Conservation (phyloP, 192 early-diverging fungal species). For the Linnemannia elongata region DNA sequence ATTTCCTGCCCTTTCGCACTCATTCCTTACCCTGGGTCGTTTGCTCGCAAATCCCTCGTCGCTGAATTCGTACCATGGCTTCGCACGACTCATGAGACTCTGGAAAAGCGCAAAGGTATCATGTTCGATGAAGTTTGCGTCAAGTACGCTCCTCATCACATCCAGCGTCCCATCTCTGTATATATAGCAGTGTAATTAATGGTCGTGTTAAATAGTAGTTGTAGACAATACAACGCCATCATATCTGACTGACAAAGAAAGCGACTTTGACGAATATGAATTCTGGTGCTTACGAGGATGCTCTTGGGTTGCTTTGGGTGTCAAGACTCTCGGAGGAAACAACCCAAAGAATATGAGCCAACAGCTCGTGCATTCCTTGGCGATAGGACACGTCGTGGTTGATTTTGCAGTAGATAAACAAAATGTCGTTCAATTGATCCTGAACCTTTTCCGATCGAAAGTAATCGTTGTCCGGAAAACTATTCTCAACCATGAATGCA, state of each 20-base stretch:
- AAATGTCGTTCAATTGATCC: conserved; percentile 78
- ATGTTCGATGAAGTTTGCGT: conserved; percentile 85
- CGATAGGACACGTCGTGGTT: conserved; percentile 92
- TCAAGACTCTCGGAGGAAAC: conserved; percentile 79
- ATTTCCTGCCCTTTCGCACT: background rate
- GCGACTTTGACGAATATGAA: background rate
- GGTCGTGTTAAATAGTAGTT: background rate
- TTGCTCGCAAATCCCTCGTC: conserved; percentile 59
- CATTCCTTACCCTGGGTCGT: conserved; percentile 49
- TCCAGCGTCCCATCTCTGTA: conserved; percentile 53
- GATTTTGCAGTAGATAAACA: conserved; percentile 94
- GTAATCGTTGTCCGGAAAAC: conserved; percentile 90
- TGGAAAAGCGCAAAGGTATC: conserved; percentile 89
- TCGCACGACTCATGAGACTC: conserved; percentile 82
- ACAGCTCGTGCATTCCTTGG: conserved; percentile 98
- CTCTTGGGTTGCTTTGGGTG: conserved; percentile 14
- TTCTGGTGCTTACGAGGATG: conserved; percentile 37
- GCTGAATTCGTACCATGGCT: conserved; percentile 90
- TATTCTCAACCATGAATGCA: conserved; percentile 31
- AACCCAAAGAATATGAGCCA: conserved; percentile 85
- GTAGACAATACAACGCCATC: background rate
- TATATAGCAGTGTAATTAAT: background rate
- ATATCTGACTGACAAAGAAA: background rate
- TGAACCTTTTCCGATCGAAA: conserved; percentile 79
- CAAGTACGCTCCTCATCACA: conserved; percentile 69